Evolutionary conservation across 1,284 basidiomycete genomes (phyloP).

Genomic region (Apiotrichum sp.): DNA sequence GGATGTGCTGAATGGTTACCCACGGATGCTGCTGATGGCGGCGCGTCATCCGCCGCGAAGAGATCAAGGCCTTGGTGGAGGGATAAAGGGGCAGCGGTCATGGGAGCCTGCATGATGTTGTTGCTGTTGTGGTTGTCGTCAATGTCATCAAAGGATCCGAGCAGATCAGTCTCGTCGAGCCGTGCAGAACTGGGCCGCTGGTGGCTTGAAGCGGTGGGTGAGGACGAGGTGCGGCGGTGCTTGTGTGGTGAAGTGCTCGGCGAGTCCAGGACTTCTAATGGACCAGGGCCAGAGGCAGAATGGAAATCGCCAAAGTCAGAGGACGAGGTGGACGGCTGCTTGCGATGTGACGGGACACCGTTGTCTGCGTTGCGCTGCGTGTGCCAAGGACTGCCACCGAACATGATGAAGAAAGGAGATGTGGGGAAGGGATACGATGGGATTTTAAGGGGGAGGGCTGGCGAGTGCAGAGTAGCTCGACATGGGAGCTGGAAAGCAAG

Average conservation of each 20-base stretch:
- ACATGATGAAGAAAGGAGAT: background rate
- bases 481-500: no score
- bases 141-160: slow-evolving; percentile 36
- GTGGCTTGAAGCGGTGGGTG: background rate
- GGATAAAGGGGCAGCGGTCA: background rate
- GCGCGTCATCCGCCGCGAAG: slow-evolving; percentile 6
- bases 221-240: no score
- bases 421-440: background rate
- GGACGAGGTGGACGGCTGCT: slow-evolving; percentile 4
- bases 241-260: no score
- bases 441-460: no score
- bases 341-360: background rate
- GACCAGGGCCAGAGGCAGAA: background rate
- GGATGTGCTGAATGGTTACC: background rate
- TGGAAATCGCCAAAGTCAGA: slow-evolving; percentile 22
- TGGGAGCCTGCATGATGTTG: background rate
- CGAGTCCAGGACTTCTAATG: background rate
- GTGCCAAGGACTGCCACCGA: background rate
- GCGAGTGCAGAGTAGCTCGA: no score
- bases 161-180: slow-evolving; percentile 24
- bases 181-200: background rate
- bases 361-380: background rate
- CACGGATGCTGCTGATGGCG: background rate
- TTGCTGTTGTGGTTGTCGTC: background rate
- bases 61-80: slow-evolving; percentile 1